phyloP scores from a whole-genome alignment of 768 basidiomycete genomes.

The Suillus luteus region DNA sequence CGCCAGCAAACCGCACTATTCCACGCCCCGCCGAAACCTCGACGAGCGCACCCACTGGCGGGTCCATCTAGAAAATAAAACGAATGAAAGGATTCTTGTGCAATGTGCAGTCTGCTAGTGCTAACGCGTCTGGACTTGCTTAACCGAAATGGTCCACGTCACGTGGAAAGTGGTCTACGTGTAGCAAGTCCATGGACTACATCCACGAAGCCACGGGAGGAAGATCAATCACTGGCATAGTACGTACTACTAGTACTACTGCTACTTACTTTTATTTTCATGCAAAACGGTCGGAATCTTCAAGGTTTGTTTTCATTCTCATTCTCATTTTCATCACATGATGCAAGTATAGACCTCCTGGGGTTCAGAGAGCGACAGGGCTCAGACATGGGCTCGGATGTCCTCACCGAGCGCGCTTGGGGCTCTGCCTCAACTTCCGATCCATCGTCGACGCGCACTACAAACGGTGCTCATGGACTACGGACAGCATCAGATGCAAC shows the following conservation, averaged over 20 bases:
- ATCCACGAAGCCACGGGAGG: background rate
- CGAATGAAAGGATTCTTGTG: background rate
- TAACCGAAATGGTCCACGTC: background rate
- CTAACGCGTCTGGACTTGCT: background rate
- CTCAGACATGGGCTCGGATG: constrained; percentile 48
- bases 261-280: constrained; percentile 6
- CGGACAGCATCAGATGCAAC: constrained; percentile 49
- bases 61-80: constrained; percentile 32
- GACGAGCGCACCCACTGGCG: constrained; percentile 72
- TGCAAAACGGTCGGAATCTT: constrained; percentile 33
- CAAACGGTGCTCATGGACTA: constrained; percentile 35
- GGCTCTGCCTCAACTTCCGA: constrained; percentile 51
- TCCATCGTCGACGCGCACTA: constrained; percentile 45
- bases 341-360: constrained; percentile 23
- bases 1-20: constrained; percentile 81
- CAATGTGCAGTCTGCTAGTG: background rate
- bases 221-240: background rate
- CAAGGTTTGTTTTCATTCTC: constrained; percentile 23
- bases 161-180: background rate
- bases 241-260: background rate
- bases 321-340: constrained; percentile 13
- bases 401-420: constrained; percentile 55
- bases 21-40: constrained; percentile 81
- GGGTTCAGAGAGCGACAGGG: constrained; percentile 20
- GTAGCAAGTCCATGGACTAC: background rate